Evolutionary conservation across 1,284 basidiomycete genomes (phyloP).

Genomic region (Earliella scabrosa): DNA sequence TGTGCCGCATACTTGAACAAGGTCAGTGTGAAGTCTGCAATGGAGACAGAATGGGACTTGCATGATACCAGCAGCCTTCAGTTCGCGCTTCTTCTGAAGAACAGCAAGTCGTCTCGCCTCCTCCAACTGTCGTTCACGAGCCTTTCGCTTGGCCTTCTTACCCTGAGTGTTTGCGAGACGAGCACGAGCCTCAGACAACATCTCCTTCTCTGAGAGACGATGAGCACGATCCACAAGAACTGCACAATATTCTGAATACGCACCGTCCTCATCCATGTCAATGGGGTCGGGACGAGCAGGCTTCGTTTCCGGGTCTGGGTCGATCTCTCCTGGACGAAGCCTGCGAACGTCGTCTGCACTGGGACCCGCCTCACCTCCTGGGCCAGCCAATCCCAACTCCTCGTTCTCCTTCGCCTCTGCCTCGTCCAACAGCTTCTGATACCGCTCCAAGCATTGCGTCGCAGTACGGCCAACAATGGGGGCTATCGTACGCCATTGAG

Average conservation of each 20-base stretch:
- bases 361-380: constrained; percentile 79
- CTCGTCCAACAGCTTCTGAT: constrained; percentile 97
- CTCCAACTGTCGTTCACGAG: constrained; percentile 94
- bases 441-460: constrained; percentile 97
- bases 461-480: constrained; percentile 99
- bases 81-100: constrained; percentile 96
- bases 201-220: constrained; percentile 86
- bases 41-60: constrained; percentile 47
- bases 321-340: constrained; percentile 95
- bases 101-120: constrained; percentile 95
- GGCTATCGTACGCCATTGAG: constrained; percentile 99
- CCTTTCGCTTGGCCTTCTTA: constrained; percentile 99
- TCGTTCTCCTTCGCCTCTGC: constrained; percentile 95
- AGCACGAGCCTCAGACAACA: constrained; percentile 98
- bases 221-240: background rate
- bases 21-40: constrained; percentile 20
- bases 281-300: constrained; percentile 98
- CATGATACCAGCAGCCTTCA: constrained; percentile 98
- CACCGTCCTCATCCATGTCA: constrained; percentile 99
- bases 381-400: constrained; percentile 88
- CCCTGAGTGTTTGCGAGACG: constrained; percentile 99
- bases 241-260: constrained; percentile 25
- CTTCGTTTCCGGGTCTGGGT: constrained; percentile 98
- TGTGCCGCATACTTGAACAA: constrained; percentile 71
- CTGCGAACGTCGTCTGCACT: constrained; percentile 90